Evolutionary conservation across 106 monocot species (phyloP).

Genomic region (Dendrobium chrysotoxum): DNA sequence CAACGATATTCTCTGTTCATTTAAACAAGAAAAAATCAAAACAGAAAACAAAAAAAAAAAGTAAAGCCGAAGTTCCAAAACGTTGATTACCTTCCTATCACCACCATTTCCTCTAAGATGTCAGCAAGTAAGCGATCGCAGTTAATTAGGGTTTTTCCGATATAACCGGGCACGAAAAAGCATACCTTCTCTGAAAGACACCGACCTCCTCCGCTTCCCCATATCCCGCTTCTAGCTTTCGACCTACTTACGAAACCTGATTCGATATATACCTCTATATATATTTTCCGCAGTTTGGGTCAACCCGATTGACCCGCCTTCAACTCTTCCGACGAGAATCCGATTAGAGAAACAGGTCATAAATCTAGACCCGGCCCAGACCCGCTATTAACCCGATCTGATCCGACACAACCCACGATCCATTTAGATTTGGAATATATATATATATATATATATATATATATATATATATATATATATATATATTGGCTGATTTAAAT

Average conservation of each 20-base stretch:
- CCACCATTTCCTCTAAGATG: neutral
- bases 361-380: no score
- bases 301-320: no score
- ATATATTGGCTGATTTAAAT: no score
- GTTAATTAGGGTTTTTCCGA: neutral
- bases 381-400: no score
- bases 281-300: no score
- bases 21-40: neutral
- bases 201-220: neutral
- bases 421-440: no score
- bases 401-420: no score
- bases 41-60: neutral
- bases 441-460: no score
- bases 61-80: neutral
- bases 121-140: neutral
- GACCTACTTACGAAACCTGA: neutral
- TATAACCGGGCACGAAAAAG: neutral
- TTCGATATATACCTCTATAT: no score
- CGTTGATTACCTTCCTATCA: neutral
- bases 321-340: no score
- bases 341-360: no score
- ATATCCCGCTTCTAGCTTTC: neutral
- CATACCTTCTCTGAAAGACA: neutral
- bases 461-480: no score
- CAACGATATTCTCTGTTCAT: neutral